These are phyloP conservation scores for Cladosporium sphaerospermum DNA, from an alignment of 2,329 filamentous ascomycete species.

Conservation along the genomic window DNA sequence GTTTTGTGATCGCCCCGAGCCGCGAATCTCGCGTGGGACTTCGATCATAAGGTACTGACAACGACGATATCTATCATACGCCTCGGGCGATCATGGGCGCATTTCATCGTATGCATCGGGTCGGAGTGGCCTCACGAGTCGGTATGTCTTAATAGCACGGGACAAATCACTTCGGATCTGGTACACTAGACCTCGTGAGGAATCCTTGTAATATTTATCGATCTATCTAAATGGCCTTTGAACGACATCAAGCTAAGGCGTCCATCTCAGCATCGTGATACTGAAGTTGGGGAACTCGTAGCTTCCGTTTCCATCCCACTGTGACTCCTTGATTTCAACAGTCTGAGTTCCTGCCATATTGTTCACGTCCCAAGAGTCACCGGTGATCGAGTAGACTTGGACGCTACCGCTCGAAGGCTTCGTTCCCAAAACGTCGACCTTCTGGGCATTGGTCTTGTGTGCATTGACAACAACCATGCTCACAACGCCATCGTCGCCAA, in stretches of 20 bases:
- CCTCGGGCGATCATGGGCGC: no score
- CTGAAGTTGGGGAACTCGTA: slow-evolving; percentile 66
- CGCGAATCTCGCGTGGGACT: no score
- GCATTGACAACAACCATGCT: slow-evolving; percentile 70
- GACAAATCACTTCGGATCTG: no score
- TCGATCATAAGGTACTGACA: no score
- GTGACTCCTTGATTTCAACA: slow-evolving; percentile 54
- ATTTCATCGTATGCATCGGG: no score
- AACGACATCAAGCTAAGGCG: slow-evolving; percentile 23
- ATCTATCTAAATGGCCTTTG: not conserved
- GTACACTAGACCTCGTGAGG: no score
- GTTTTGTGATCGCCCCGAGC: no score
- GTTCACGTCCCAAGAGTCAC: slow-evolving; percentile 48
- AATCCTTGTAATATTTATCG: no score
- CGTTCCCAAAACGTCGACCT: slow-evolving; percentile 18
- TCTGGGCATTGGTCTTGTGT: slow-evolving; percentile 44
- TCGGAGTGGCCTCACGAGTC: no score
- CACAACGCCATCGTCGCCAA: slow-evolving; percentile 54
- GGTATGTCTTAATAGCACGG: no score
- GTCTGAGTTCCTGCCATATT: slow-evolving; percentile 60
- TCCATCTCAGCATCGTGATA: slow-evolving; percentile 60
- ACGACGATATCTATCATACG: no score
- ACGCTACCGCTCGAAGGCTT: slow-evolving; percentile 30
- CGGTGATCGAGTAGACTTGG: slow-evolving; percentile 58
- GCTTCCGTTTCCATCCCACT: slow-evolving; percentile 57